Conservation (phyloP, 208 protist species). For the Wallacemonas sp. region DNA sequence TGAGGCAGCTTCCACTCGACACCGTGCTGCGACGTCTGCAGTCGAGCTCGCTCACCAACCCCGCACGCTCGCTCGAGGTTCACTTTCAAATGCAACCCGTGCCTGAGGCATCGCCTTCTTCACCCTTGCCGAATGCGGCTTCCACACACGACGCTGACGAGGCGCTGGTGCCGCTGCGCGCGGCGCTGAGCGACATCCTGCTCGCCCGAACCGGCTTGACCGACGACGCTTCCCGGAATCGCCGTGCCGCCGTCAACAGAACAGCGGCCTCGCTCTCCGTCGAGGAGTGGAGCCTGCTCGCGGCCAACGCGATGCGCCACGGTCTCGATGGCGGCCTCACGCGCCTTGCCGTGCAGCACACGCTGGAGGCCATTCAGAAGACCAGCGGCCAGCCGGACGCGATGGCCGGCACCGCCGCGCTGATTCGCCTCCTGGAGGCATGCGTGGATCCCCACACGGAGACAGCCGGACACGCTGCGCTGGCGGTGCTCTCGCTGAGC, state of each 20-base stretch:
- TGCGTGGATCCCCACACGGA: slow-evolving; percentile 40
- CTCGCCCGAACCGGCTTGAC: slow-evolving; percentile 15
- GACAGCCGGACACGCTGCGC: not conserved
- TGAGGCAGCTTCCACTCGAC: slow-evolving; percentile 54
- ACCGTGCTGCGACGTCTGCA: slow-evolving; percentile 78
- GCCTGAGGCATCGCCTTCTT: not conserved
- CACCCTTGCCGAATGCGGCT: slow-evolving; percentile 16
- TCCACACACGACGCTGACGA: not conserved
- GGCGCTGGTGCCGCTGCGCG: slow-evolving; percentile 15
- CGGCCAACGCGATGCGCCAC: slow-evolving; percentile 71
- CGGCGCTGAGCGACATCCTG: slow-evolving; percentile 28
- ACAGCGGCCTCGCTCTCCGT: slow-evolving; percentile 25
- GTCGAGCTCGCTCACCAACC: slow-evolving; percentile 69
- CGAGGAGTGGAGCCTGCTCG: slow-evolving; percentile 58
- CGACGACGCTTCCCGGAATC: not conserved
- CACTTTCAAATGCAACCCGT: slow-evolving; percentile 45
- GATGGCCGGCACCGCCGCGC: not conserved
- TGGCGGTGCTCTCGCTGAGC: slow-evolving; percentile 33
- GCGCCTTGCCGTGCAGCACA: not conserved
- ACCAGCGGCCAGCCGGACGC: not conserved
- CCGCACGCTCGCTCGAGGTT: slow-evolving; percentile 58
- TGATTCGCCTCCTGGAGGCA: slow-evolving; percentile 70
- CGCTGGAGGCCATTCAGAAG: slow-evolving; percentile 19
- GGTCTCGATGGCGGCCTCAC: slow-evolving; percentile 23
- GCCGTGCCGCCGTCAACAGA: not conserved